Base-by-base conservation (phyloP, 306 rosid genomes). In the Ziziphus jujuba region DNA sequence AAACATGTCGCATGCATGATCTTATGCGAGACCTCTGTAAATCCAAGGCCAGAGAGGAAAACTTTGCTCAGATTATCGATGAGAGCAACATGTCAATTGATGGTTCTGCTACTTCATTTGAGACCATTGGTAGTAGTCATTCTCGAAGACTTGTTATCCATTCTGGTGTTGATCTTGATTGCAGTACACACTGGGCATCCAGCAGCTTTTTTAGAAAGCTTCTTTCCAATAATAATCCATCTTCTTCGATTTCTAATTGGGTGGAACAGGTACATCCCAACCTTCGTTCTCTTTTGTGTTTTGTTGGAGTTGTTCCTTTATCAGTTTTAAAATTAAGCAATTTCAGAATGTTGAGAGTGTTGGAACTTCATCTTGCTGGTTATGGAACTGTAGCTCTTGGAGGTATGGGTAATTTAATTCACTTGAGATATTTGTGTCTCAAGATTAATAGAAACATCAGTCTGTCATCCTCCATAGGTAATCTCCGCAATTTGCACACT, bases 1-100 rank as follows among this genome's bases (percentile, higher is more conserved):
- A 83, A 73, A 79, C 87, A 3, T 81, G 80, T 21, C 58, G 84
- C 6, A 72, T 85, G 11, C 95, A 85, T 56, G 87, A 81, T 83
- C 56, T 81, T 40, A 81, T 85, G 90, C 76, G 77, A 10, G 90
- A 85, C 28, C 13, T 85, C 28, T 81, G 89, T 65, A 28, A 70
- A 56, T 22, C 36, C 38, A 85, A 79, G 52, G 85, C 87, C 24
- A 67, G 4, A 11, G 36, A 67, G 33, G 91, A 83, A 24, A 67
- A 71, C 54, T 85, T 81, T 58, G 68, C 74, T 3, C 35, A 69
- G 36, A 61, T 66, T 36, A 21, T 68, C 31, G 31, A 21, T 58
- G 36, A 7, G 67, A 56, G 28, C 56, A 70, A 56, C 23, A 69
- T 35, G 33, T 24, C n/a, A 43, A 44, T 34, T 12, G 1, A 12